Conservation (phyloP, 768 basidiomycete species). For the Boletus sensibilis region DNA sequence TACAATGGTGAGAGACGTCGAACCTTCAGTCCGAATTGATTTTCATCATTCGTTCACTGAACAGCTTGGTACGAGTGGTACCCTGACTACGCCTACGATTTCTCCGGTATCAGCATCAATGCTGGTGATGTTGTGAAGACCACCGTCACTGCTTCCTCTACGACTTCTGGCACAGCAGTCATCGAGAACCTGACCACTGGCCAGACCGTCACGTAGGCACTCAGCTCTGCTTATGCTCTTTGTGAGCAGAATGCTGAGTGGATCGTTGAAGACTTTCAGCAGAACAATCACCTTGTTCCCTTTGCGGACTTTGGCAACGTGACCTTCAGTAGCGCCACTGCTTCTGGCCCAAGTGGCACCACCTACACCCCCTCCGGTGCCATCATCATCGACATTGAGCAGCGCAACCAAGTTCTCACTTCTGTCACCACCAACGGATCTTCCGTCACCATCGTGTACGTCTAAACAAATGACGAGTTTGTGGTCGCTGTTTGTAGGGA, state of each 20-base stretch:
- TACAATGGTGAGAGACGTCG: constrained; percentile 12
- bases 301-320: constrained; percentile 24
- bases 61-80: constrained; percentile 27
- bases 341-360: constrained; percentile 1
- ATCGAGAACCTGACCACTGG: constrained; percentile 22
- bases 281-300: neutral
- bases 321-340: constrained; percentile 12
- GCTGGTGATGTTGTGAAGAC: constrained; percentile 18
- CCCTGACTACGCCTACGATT: constrained; percentile 14
- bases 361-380: constrained; percentile 12
- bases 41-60: neutral
- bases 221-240: constrained; percentile 17
- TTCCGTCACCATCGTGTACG: constrained; percentile 6
- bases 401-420: constrained; percentile 11
- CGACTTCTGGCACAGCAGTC: constrained; percentile 17
- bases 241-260: constrained; percentile 22
- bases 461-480: neutral
- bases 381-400: constrained; percentile 10
- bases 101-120: constrained; percentile 14
- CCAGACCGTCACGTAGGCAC: neutral
- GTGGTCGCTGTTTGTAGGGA: neutral
- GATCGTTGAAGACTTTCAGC: constrained; percentile 23
- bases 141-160: constrained; percentile 17
- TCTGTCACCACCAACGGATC: constrained; percentile 4
- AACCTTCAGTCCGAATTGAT: neutral